These are phyloP conservation scores for Collybiopsis luxurians DNA, from an alignment of 768 basidiomycete species.

Conservation along the genomic window DNA sequence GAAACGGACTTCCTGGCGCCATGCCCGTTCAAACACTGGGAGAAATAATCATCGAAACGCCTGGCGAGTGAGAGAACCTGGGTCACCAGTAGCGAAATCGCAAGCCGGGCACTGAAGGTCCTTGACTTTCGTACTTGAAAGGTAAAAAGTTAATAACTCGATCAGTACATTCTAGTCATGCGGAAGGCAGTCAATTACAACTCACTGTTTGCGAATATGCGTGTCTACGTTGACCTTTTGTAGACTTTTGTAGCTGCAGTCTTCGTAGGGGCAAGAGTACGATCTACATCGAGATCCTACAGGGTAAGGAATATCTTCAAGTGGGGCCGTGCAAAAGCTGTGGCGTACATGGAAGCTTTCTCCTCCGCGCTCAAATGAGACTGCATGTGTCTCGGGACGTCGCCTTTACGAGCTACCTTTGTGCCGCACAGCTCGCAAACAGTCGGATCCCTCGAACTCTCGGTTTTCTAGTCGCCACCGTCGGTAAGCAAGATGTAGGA, in stretches of 20 bases:
- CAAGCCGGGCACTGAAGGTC: not conserved
- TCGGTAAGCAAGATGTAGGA: no score
- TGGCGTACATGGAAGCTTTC: not conserved
- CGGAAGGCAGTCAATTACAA: not conserved
- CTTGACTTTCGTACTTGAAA: not conserved
- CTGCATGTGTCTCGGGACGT: no score
- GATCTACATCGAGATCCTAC: no score
- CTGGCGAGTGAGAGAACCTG: not conserved
- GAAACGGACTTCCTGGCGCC: no score
- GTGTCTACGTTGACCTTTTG: not conserved
- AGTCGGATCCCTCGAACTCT: not conserved
- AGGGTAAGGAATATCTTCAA: no score
- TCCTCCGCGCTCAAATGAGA: not conserved
- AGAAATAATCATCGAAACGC: no score
- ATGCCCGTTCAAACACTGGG: no score
- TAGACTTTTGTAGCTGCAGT: no score
- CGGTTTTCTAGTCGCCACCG: no score
- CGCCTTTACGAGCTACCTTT: constrained; percentile 1
- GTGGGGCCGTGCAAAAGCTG: not conserved
- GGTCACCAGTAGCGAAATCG: not conserved
- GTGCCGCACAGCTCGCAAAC: not conserved
- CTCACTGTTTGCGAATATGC: not conserved
- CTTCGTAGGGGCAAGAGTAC: no score
- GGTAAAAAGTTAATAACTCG: not conserved
- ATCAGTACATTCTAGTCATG: not conserved